Percentiles rank a stretch among this genome's conserved stretches.
These are phyloP conservation scores for Lipomyces orientalis DNA, from an alignment of 805 yeast genomes.

Conservation along the genomic window DNA sequence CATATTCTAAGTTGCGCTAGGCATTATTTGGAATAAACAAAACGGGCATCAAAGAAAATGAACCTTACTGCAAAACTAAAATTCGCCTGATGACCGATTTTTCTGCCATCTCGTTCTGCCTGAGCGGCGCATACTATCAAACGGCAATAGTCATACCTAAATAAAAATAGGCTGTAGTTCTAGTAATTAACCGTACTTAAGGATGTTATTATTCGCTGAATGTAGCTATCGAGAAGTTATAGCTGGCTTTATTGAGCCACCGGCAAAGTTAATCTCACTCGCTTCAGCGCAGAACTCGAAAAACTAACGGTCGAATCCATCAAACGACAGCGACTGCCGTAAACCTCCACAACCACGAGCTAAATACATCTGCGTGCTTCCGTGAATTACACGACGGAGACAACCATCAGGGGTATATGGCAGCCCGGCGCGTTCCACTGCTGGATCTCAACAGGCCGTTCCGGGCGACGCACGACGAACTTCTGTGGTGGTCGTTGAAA, in stretches of 20 bases:
- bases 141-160: neutral
- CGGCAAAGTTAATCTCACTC: neutral
- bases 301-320: neutral
- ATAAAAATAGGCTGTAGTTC: neutral
- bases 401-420: constrained; percentile 2
- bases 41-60: neutral
- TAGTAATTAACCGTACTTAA: no score
- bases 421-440: constrained; percentile 2
- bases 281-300: neutral
- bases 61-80: neutral
- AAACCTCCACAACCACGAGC: neutral
- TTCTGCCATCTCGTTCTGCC: neutral
- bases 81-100: neutral
- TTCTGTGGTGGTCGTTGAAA: constrained; percentile 30
- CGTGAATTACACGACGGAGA: constrained; percentile 1
- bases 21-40: neutral
- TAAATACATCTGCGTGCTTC: neutral
- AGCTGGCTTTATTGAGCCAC: no score
- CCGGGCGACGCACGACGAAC: constrained; percentile 24
- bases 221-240: neutral
- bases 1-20: neutral
- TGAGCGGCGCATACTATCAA: neutral
- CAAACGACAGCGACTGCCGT: neutral
- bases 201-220: neutral
- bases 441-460: constrained; percentile 22